Base-by-base conservation (phyloP, 345 rosid genomes). In the Carallia brachiata region DNA sequence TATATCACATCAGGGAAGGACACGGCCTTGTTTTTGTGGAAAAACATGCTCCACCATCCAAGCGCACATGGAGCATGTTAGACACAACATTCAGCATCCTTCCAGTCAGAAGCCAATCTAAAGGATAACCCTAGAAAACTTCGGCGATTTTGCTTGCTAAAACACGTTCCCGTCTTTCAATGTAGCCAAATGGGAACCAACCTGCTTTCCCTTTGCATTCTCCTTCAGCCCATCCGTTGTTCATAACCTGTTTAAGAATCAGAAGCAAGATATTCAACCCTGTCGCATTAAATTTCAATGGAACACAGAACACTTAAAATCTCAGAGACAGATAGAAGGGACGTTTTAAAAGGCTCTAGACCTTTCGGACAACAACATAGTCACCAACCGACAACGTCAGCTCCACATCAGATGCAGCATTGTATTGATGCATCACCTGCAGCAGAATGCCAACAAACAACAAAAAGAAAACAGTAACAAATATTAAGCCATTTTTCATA, bases 141-240 rank as follows among this genome's bases (percentile, higher is more conserved):
- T 92, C 96, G 1, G 97, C 87, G 54, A 91, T 79, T 77, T 93
- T 91, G 83, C 94, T 87, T 1, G 97, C 97, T 7, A 89, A 90
- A 54, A 94, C 89, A 6, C 95, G 91, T 4, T 95, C 99, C 78
- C 97, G 84, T 84, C 91, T 89, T 74, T 90, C 94, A 5, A 92
- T 68, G 56, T 87, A 95, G 27, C 86, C 88, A 44, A 75, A 88
- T 52, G 97, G 97, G 78, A 94, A 94, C 98, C 95, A 91, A 73
- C 96, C 97, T 18, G 97, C 96, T 81, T 81, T 88, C 44, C 98
- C 97, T 84, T 85, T 88, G 80, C 98, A 88, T 81, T 93, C 98
- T 56, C 98, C 98, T 79, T 93, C 98, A 1, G 97, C 98, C 98
- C 98, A 93, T 19, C 96, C 97, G 67, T 81, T 87, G 70, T 83